These are phyloP conservation scores for Malbranchea zuffiana DNA, from an alignment of 2,329 filamentous ascomycete genomes.

Conservation along the genomic window DNA sequence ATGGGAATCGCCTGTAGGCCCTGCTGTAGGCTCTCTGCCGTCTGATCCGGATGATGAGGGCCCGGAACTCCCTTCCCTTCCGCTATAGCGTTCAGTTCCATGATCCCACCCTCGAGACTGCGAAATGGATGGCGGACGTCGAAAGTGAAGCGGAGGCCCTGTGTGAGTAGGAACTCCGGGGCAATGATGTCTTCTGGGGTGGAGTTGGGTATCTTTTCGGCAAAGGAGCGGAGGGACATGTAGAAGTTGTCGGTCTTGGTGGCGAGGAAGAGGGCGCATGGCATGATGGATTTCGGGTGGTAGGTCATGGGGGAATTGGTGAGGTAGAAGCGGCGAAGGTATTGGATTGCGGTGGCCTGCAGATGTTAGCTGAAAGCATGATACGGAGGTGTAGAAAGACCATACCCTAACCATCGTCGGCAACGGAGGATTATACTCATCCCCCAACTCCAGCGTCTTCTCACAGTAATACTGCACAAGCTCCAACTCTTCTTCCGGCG, in stretches of 20 bases:
- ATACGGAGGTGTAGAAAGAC: not conserved
- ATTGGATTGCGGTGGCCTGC: slow-evolving; percentile 71
- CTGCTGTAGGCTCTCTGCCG: slow-evolving; percentile 23
- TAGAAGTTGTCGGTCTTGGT: slow-evolving; percentile 86
- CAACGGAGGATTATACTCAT: slow-evolving; percentile 47
- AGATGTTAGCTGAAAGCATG: slow-evolving; percentile 28
- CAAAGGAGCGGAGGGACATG: slow-evolving; percentile 55
- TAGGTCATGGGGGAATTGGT: slow-evolving; percentile 96
- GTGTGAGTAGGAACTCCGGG: slow-evolving; percentile 84
- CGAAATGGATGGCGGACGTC: slow-evolving; percentile 86
- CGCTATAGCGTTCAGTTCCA: slow-evolving; percentile 64
- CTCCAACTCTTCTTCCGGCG: slow-evolving; percentile 67
- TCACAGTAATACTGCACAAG: slow-evolving; percentile 71
- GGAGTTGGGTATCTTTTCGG: slow-evolving; percentile 56
- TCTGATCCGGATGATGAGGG: slow-evolving; percentile 23
- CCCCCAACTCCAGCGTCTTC: slow-evolving; percentile 47
- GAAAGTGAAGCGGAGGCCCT: slow-evolving; percentile 85
- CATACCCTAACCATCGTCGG: slow-evolving; percentile 49
- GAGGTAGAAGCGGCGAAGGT: slow-evolving; percentile 87
- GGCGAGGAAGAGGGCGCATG: slow-evolving; percentile 83
- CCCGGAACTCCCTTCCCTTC: slow-evolving; percentile 44
- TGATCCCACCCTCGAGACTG: slow-evolving; percentile 71
- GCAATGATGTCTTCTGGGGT: slow-evolving; percentile 74
- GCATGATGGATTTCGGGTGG: slow-evolving; percentile 76
- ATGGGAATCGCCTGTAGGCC: slow-evolving; percentile 24